Conservation (phyloP, 805 yeast species). For the Zygotorulaspora sp. region DNA sequence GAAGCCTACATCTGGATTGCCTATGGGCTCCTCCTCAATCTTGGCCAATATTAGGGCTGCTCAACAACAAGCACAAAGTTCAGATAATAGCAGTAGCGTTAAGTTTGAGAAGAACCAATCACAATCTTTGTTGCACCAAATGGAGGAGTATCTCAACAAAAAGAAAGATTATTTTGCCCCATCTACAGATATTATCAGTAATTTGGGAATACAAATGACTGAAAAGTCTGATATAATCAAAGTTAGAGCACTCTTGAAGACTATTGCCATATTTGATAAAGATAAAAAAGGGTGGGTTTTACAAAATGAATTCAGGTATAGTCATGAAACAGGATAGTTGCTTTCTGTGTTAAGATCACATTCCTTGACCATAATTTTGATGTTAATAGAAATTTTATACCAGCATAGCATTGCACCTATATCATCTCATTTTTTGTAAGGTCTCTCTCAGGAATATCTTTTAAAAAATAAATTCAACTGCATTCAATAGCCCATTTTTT, state of each 20-base stretch:
- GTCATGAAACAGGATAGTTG: background rate
- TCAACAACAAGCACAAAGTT: conserved; percentile 13
- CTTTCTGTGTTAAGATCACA: too few species aligned
- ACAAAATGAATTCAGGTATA: conserved; percentile 45
- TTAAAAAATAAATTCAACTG: too few species aligned
- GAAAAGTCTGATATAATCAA: conserved; percentile 53
- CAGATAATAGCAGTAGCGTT: conserved; percentile 5
- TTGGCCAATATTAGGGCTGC: conserved; percentile 24
- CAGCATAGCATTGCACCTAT: too few species aligned
- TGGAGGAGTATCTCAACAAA: conserved; percentile 39
- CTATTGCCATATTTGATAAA: conserved; percentile 66
- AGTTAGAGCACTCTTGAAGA: conserved; percentile 62
- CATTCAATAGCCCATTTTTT: too few species aligned
- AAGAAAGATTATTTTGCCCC: conserved; percentile 41
- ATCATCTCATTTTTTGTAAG: conserved; percentile 11
- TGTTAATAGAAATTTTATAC: too few species aligned
- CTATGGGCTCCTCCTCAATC: conserved; percentile 23
- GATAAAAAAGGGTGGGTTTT: conserved; percentile 58
- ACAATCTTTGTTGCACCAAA: conserved; percentile 15
- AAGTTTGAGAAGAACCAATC: conserved; percentile 6
- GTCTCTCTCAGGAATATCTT: conserved; percentile 7
- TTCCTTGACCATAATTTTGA: too few species aligned
- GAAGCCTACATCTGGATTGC: conserved; percentile 2
- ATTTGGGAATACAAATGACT: conserved; percentile 38
- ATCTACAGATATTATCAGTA: conserved; percentile 45